Conservation (phyloP, 768 basidiomycete genomes). For the Suillus fuscotomentosus region DNA sequence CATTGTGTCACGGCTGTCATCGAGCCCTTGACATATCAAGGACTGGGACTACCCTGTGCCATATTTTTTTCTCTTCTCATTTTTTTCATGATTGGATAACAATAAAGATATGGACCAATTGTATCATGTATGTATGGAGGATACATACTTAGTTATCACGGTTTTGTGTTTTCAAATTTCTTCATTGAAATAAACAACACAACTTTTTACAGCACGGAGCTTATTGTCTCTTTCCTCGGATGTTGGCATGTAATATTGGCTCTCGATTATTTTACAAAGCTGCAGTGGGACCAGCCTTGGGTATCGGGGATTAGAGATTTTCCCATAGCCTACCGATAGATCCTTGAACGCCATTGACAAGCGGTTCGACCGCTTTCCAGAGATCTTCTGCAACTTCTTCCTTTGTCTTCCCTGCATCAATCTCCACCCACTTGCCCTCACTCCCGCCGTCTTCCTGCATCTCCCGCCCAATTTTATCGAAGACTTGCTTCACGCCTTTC, state of each 20-base stretch:
- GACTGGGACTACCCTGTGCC: slow-evolving; percentile 2
- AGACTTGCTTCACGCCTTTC: slow-evolving; percentile 56
- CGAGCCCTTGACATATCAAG: slow-evolving; percentile 33
- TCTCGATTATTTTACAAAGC: neutral
- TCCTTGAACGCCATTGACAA: slow-evolving; percentile 35
- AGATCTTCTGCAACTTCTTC: slow-evolving; percentile 53
- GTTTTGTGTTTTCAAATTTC: neutral
- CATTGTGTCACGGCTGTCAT: slow-evolving; percentile 72
- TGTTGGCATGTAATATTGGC: neutral
- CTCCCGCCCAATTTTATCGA: slow-evolving; percentile 56
- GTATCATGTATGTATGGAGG: slow-evolving; percentile 1
- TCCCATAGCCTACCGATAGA: slow-evolving; percentile 57
- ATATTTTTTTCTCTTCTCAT: slow-evolving; percentile 9
- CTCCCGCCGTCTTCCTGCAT: slow-evolving; percentile 29
- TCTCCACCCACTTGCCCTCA: slow-evolving; percentile 44
- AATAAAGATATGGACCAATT: slow-evolving; percentile 5
- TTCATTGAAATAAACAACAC: neutral
- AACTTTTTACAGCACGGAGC: neutral
- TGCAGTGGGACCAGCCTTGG: neutral
- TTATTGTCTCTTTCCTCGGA: neutral
- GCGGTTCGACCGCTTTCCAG: slow-evolving; percentile 49
- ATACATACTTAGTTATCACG: slow-evolving; percentile 2
- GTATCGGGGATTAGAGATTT: neutral
- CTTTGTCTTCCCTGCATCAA: slow-evolving; percentile 56
- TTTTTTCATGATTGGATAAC: slow-evolving; percentile 2